Evolutionary conservation across 768 basidiomycete species (phyloP).

Genomic region (Phanerochaete carnosa): DNA sequence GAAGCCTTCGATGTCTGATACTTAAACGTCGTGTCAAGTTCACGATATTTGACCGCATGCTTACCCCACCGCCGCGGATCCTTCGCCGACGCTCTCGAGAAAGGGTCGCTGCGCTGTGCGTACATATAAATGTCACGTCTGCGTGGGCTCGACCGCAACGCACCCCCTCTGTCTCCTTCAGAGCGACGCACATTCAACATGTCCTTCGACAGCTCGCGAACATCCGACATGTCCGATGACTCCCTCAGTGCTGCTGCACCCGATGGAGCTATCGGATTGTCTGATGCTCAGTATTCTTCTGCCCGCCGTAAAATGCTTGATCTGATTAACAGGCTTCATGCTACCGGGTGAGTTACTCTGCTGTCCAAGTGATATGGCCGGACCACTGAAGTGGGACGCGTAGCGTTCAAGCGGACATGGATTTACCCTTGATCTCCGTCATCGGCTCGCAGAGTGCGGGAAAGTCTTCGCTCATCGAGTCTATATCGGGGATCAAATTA

Average conservation of each 20-base stretch:
- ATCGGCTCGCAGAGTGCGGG: constrained; percentile 73
- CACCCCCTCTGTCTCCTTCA: background rate
- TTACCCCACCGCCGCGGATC: too few relatives aligned
- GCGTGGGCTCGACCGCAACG: background rate
- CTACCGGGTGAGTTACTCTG: constrained; percentile 48
- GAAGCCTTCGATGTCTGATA: too few relatives aligned
- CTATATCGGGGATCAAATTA: constrained; percentile 68
- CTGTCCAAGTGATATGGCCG: constrained; percentile 4
- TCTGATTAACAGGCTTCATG: constrained; percentile 55
- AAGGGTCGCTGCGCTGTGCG: too few relatives aligned
- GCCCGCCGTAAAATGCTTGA: constrained; percentile 52
- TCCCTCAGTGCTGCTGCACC: background rate
- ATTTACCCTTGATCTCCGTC: constrained; percentile 71
- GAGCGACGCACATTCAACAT: background rate
- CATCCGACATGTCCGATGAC: background rate
- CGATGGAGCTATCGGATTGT: constrained; percentile 45
- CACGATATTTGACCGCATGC: too few relatives aligned
- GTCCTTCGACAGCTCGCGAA: background rate
- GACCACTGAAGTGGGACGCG: background rate
- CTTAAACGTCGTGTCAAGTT: too few relatives aligned
- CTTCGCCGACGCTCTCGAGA: too few relatives aligned
- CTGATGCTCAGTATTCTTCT: constrained; percentile 40
- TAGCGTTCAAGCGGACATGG: constrained; percentile 68
- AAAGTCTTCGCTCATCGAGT: constrained; percentile 75
- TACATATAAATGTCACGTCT: too few relatives aligned